Evolutionary conservation across 2,329 filamentous ascomycete species (phyloP), one percentile per base, ranked within the genome.

Genomic region (Fusarium sp.): DNA sequence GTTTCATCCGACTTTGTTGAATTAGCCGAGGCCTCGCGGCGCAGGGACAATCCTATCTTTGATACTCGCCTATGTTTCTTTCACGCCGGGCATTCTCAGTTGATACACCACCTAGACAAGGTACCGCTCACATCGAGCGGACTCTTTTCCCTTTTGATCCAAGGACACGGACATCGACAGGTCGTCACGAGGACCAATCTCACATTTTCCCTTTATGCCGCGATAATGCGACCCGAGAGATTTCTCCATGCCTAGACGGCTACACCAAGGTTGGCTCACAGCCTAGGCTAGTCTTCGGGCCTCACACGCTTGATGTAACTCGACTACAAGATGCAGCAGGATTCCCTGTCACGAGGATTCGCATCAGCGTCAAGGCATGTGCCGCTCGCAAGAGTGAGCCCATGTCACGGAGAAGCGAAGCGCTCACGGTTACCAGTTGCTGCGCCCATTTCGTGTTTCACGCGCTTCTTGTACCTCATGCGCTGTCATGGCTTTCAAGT

Each of bases 251-350:
- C 45, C 22, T 27, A 27, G 14, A 20, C 38, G 40, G 38, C 38
- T 42, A 69, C 40, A 45, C 52, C 22, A 62, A 45, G 62, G 60
- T 31, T 62, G 60, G 45, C 22, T 54, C 27, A 18, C 24, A 31
- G 38, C 37, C 37, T 42, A 52, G 31, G 14, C 58, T 61, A 34
- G 40, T 35, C 20, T 60, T 72, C 40, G 27, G 71, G 71, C 64
- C 54, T 72, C 71, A 52, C 65, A 27, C 65, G 42, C 31, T 66
- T 60, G 71, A 74, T 74, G 71, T 58, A 74, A 63, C 71, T 72
- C 40, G 47, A 60, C 63, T 45, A 31, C 68, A 66, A 64, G 71
- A 74, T 70, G 71, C 71, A 66, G 71, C 37, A 35, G 42, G 31
- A 27, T 50, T 63, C 22, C 38, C 58, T 58, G 71, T 74, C 71